Evolutionary conservation across 1,139 yeast genomes (phyloP).

Genomic region (Diutina ranongensis): DNA sequence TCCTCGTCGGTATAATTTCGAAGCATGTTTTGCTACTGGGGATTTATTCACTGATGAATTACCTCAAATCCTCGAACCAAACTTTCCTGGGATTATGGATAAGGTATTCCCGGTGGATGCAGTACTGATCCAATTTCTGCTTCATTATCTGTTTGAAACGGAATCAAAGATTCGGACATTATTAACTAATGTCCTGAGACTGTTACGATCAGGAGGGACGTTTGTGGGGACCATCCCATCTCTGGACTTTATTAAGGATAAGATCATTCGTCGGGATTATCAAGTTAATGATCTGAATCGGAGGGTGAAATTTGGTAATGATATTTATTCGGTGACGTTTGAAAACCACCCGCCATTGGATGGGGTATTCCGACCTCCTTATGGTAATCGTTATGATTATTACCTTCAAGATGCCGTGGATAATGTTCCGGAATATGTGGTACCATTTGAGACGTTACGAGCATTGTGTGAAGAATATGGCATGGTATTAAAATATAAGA

Average conservation of each 20-base stretch:
- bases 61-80: slow-evolving; percentile 59
- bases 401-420: slow-evolving; percentile 88
- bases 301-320: slow-evolving; percentile 61
- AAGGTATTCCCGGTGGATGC: slow-evolving; percentile 76
- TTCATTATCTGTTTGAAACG: slow-evolving; percentile 88
- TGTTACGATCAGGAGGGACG: slow-evolving; percentile 69
- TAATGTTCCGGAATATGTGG: slow-evolving; percentile 95
- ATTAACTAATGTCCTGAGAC: slow-evolving; percentile 62
- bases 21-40: slow-evolving; percentile 79
- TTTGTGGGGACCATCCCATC: slow-evolving; percentile 94
- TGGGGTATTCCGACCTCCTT: slow-evolving; percentile 64
- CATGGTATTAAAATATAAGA: slow-evolving; percentile 56
- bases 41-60: slow-evolving; percentile 72
- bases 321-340: slow-evolving; percentile 69
- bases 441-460: slow-evolving; percentile 83
- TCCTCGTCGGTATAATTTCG: slow-evolving; percentile 41
- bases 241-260: slow-evolving; percentile 67
- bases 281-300: slow-evolving; percentile 29
- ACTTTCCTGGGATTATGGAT: slow-evolving; percentile 37
- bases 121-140: slow-evolving; percentile 82
- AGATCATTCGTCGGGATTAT: slow-evolving; percentile 34
- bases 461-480: slow-evolving; percentile 78
- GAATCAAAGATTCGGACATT: slow-evolving; percentile 69
- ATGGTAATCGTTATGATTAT: slow-evolving; percentile 75
- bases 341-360: slow-evolving; percentile 63